Evolutionary conservation across 176 grass and related monocot species (phyloP), one percentile per base, ranked within the genome.

Genomic region (Carex myosuroides): DNA sequence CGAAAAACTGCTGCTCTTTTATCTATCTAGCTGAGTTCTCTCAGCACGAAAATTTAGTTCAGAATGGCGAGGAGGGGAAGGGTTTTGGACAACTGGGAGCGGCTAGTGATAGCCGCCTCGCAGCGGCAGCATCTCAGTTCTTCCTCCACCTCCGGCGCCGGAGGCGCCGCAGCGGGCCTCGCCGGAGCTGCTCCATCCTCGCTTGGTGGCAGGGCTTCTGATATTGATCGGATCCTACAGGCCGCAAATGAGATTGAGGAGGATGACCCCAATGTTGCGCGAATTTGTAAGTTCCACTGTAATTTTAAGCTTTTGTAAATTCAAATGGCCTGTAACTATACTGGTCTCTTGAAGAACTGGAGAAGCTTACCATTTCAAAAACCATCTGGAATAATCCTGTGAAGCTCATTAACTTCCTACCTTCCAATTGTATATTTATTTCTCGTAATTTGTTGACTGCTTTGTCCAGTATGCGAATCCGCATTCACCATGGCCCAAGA

Each of bases 151-250:
- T 64, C 89, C 39, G 87, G 87, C 26, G 74, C 79, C 7, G 50
- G 44, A 37, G 53, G 46, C 9, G 10, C 37, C 57, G 26, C 64
- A 9, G 56, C 67, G 6, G 85, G 89, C 3, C 41, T 90, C 72
- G 95, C 90, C 44, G 89, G 72, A 60, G 85, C 72, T 79, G 71
- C 94, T 18, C 95, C 92, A 3, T 46, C 89, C 17, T 94, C 92
- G 29, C 89, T 98, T 11, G 91, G 87, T 3, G 61, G 61, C 12
- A 75, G 80, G 70, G 88, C 82, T 75, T 88, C 92, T 81, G 92
- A 93, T 87, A 93, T 98, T 84, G 91, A 98, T 63, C 89, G 88
- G 73, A 98, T 95, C 83, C 84, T 98, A 84, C 95, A 95, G 83
- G 93, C 88, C 13, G 96, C 89, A 0, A 87, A 95, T 61, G 91